These are phyloP conservation scores for Nadsonia starkeyi-henricii DNA, from an alignment of 1,139 yeast species.

Conservation along the genomic window DNA sequence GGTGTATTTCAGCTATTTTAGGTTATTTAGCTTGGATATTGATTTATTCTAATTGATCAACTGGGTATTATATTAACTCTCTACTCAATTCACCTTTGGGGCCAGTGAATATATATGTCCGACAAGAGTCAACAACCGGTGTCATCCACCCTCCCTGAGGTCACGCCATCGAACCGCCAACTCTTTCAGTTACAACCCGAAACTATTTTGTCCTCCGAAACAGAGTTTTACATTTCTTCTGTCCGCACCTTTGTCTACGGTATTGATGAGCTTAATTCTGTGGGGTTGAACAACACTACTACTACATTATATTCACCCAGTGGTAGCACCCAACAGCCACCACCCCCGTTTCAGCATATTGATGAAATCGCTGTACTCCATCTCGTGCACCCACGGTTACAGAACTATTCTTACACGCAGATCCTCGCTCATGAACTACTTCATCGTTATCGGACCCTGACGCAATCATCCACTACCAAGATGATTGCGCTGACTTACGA, in stretches of 20 bases:
- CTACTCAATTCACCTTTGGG: too few relatives aligned
- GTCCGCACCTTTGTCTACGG: slow-evolving; percentile 11
- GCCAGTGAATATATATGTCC: too few relatives aligned
- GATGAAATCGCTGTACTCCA: slow-evolving; percentile 11
- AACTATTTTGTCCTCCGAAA: slow-evolving; percentile 5
- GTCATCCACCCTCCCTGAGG: too few relatives aligned
- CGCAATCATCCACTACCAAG: slow-evolving; percentile 2
- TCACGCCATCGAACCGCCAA: too few relatives aligned
- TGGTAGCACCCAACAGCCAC: too few relatives aligned
- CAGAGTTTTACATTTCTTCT: slow-evolving; percentile 12
- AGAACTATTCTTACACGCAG: slow-evolving; percentile 10
- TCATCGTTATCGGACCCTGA: slow-evolving; percentile 4
- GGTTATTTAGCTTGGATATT: too few relatives aligned
- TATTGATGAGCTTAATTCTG: slow-evolving; percentile 7
- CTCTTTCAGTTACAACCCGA: slow-evolving; percentile 6
- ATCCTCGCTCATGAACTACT: slow-evolving; percentile 11
- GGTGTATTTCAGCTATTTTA: too few relatives aligned
- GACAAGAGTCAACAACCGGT: too few relatives aligned
- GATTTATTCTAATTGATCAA: too few relatives aligned
- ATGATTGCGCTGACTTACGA: slow-evolving; percentile 40
- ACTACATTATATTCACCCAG: too few relatives aligned
- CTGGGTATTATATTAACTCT: too few relatives aligned
- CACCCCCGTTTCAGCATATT: slow-evolving; percentile 5
- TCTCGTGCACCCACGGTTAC: slow-evolving; percentile 15
- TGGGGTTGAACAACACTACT: too few relatives aligned